Percentiles rank a stretch among this genome's conserved stretches.
These are phyloP conservation scores for Kwoniella sp. DNA, from an alignment of 768 basidiomycete species.

Conservation along the genomic window DNA sequence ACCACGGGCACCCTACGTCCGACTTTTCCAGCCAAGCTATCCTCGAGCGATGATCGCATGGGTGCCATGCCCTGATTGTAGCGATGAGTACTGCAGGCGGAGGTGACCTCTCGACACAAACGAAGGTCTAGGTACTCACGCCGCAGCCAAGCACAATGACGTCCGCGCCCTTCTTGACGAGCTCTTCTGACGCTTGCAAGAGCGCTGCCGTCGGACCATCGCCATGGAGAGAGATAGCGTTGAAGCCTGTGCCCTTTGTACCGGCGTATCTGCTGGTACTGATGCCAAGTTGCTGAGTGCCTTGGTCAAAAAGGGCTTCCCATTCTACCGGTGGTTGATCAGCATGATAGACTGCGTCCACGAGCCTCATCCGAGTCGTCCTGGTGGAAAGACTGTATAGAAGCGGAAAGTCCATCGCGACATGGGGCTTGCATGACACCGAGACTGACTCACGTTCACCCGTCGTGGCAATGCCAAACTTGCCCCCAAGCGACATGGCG, in stretches of 20 bases:
- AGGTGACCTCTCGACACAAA: neutral
- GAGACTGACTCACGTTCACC: conserved; percentile 11
- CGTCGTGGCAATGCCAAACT: conserved; percentile 22
- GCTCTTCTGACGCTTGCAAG: conserved; percentile 2
- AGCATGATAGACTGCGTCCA: too few species aligned
- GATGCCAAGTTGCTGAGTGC: conserved; percentile 4
- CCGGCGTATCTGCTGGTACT: conserved; percentile 8
- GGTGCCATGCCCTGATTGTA: conserved; percentile 16
- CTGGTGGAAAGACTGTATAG: too few species aligned
- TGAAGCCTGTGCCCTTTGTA: conserved; percentile 23
- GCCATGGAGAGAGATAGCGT: conserved; percentile 17
- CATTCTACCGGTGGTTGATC: conserved; percentile 1
- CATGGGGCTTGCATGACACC: neutral
- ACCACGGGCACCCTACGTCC: conserved; percentile 13
- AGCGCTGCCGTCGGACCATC: conserved; percentile 5
- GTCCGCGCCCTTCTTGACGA: conserved; percentile 11
- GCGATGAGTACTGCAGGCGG: neutral
- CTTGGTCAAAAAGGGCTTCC: conserved; percentile 17
- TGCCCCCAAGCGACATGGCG: conserved; percentile 6
- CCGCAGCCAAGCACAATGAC: conserved; percentile 22
- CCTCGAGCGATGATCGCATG: conserved; percentile 8
- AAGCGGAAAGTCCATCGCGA: neutral
- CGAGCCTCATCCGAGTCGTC: too few species aligned
- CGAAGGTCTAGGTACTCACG: conserved; percentile 4
- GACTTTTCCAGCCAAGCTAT: neutral